Base-by-base conservation (phyloP, 179 eudicot species). In the Carnegiea gigantea region DNA sequence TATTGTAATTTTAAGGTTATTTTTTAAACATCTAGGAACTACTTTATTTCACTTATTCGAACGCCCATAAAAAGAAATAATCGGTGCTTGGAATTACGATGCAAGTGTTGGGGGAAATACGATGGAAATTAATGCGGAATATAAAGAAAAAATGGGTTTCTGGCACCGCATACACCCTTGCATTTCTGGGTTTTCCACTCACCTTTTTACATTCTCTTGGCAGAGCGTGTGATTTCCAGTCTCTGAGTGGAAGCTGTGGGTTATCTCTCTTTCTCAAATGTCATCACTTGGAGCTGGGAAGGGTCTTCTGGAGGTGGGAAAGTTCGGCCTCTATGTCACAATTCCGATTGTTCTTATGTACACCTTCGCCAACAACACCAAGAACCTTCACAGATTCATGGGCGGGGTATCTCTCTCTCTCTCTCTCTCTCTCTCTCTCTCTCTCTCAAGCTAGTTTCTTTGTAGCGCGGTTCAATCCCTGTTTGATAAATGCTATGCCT, bases 281-380 rank as follows among this genome's bases (percentile, higher is more conserved):
- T 70, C 73, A 8, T 36, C 73, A 28, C 73, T 70, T 70, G 73
- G 73, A 36, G 73, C 73, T 15, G 73, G 73, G 11, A 70, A 70
- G 73, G 73, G 73, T 8, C 44, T 70, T 36, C 73, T 92, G 87
- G 97, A 92, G 90, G 88, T 91, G 15, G 97, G 86, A 1, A 92
- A 92, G 44, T 92, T 92, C 68, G 97, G 90, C 3, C 83, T 91
- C 14, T 92, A 92, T 82, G 97, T 92, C 28, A 49, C 89, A 1
- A 88, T 92, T 59, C 97, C 94, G 10, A 86, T 91, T 65, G 90
- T 89, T 48, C 82, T 91, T 21, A 92, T 92, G 94, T 92, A 90
- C 70, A 87, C 91, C 81, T 91, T 89, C 86, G 94, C 97, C 81
- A 90, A 86, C 88, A 89, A 92, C 81, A 73, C 88, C 49, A 82